These are phyloP conservation scores for Phytopythium ostracodes DNA, from an alignment of 352 stramenopile species.

Conservation along the genomic window DNA sequence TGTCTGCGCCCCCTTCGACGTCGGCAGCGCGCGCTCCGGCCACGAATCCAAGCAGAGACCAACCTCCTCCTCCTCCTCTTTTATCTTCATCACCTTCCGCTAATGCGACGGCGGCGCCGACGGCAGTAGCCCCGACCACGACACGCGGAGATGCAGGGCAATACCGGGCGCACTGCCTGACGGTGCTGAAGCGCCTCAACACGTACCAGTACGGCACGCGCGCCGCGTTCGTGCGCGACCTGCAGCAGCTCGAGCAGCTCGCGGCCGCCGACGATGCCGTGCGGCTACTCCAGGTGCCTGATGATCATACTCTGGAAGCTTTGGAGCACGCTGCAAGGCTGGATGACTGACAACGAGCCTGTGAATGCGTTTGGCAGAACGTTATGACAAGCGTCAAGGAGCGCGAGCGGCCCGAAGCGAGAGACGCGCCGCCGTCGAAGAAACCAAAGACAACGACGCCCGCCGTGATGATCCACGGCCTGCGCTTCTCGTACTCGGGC, in stretches of 20 bases:
- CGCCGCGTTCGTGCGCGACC: slow-evolving; percentile 48
- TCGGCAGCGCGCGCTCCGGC: neutral
- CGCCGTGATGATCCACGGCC: slow-evolving; percentile 12
- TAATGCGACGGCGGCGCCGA: slow-evolving; percentile 3
- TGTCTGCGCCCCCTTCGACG: neutral
- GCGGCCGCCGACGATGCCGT: slow-evolving; percentile 14
- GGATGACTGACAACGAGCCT: neutral
- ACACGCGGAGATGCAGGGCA: slow-evolving; percentile 9
- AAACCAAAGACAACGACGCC: slow-evolving; percentile 11
- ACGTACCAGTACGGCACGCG: slow-evolving; percentile 56
- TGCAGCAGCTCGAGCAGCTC: slow-evolving; percentile 36
- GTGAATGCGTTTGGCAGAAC: slow-evolving; percentile 4
- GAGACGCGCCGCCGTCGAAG: slow-evolving; percentile 6
- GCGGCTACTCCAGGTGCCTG: slow-evolving; percentile 1
- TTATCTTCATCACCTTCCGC: neutral
- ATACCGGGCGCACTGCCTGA: slow-evolving; percentile 27
- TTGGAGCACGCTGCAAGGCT: too few relatives aligned
- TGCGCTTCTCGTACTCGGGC: slow-evolving; percentile 25
- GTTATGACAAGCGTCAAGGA: slow-evolving; percentile 5
- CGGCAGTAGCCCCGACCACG: slow-evolving; percentile 6
- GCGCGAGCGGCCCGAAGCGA: neutral
- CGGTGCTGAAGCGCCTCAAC: slow-evolving; percentile 47
- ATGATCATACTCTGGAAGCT: neutral
- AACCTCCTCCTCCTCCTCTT: neutral
- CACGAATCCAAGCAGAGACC: neutral